Base-by-base conservation (phyloP, 1,139 yeast genomes). In the Taiozyma onychis region DNA sequence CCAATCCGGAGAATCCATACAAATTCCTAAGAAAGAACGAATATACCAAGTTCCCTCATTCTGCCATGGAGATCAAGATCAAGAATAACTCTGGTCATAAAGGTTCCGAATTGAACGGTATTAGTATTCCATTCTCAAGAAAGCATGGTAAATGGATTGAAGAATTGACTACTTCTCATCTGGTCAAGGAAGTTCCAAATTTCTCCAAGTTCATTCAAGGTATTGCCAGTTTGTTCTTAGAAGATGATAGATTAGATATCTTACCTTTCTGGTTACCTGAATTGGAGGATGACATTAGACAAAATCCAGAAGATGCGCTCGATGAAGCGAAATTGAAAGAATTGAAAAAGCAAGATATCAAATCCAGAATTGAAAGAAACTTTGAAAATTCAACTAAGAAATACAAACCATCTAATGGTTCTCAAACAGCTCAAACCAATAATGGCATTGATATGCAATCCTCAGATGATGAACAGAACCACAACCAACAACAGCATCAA, bases 181-280 rank as follows among this genome's bases (percentile, higher is more conserved):
- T 93, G 97, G 99, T 93, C 44, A 98, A 93, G 70, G 97, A 97
- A 1, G 97, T 93, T 41, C 99, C 99, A 42, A 93, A 93, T 69
- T 93, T 90, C 67, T 91, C 98, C 54, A 93, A 93, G 69, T 93
- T 93, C 64, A 90, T 93, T 59, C 99, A 93, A 64, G 99, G 99
- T 69, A 82, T 90, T 56, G 91, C 97, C 7, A 77, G 89, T 3
- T 76, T 93, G 55, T 93, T 85, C 66, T 79, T 89, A 51, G 98
- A 91, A 66, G 95, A 88, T 65, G 97, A 91, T 62, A 85, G 87
- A 61, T 77, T 93, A 63, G 97, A 90, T 63, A 83, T 85, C 56
- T 75, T 93, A 57, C 99, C 99, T 48, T 87, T 89, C 67, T 93
- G 99, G 99, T 77, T 89, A 60, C 89, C 95, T 55, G 97, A 91